Conservation (phyloP, 2,329 filamentous ascomycete species). For the Calonectria pseudoturangicola region DNA sequence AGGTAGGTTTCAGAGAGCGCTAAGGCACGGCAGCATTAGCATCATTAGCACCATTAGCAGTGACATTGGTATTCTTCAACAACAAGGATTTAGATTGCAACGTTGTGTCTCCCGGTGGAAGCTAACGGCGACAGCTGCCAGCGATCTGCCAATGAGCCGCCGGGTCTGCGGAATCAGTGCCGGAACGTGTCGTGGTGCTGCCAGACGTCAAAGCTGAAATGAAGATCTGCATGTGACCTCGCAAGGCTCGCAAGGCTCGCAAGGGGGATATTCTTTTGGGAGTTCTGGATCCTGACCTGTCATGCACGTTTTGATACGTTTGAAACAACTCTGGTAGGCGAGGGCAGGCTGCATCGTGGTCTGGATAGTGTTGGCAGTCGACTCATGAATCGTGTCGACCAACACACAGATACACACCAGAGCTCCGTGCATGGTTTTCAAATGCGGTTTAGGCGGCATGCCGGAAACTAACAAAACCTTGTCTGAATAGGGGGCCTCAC, state of each 20-base stretch:
- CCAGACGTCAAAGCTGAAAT: conserved; percentile 10
- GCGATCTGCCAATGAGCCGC: neutral
- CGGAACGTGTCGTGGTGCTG: conserved; percentile 10
- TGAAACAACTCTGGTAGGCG: conserved; percentile 11
- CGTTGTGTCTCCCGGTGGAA: neutral
- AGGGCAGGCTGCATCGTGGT: conserved; percentile 2
- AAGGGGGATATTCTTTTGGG: neutral
- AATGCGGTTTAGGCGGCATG: conserved; percentile 2
- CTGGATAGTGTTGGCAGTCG: neutral
- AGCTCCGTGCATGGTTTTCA: conserved; percentile 10
- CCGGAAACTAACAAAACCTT: conserved; percentile 22
- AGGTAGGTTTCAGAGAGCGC: too few relatives aligned
- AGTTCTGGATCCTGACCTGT: neutral
- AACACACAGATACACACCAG: conserved; percentile 25
- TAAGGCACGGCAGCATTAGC: too few relatives aligned
- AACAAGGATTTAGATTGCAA: neutral
- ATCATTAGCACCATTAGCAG: too few relatives aligned
- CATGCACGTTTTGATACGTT: conserved; percentile 3
- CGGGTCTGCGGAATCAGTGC: neutral
- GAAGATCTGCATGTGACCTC: conserved; percentile 20
- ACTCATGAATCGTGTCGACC: conserved; percentile 8
- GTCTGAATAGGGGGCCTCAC: conserved; percentile 2
- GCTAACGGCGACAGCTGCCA: neutral
- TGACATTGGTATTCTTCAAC: too few relatives aligned
- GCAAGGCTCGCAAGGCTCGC: conserved; percentile 2